A percentile compares a stretch with the other conserved stretches of the same genome.
phyloP scores from a whole-genome alignment of 345 rosid genomes.

The Eutrema japonicum region DNA sequence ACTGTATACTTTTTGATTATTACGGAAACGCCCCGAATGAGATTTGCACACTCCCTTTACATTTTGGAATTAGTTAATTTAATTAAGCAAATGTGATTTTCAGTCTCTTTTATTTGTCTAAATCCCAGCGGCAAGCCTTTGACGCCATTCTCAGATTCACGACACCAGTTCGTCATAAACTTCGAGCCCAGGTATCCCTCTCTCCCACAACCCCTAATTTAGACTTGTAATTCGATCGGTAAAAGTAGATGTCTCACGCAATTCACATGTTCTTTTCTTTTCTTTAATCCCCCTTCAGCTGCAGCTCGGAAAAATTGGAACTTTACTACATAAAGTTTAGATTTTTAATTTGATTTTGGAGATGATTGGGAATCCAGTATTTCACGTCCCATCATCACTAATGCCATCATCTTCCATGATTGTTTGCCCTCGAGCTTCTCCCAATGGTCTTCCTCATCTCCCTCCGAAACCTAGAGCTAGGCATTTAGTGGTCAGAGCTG shows the following conservation, averaged over 20 bases:
- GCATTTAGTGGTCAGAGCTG: constrained; percentile 49
- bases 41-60: constrained; percentile 10
- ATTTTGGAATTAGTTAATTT: not conserved
- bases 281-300: not conserved
- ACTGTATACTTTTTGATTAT: constrained; percentile 25
- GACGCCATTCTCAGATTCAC: constrained; percentile 44
- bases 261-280: constrained; percentile 28
- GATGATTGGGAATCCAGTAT: constrained; percentile 58
- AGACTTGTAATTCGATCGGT: constrained; percentile 17
- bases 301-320: constrained; percentile 36
- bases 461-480: constrained; percentile 57
- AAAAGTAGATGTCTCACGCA: constrained; percentile 24
- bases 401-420: constrained; percentile 52
- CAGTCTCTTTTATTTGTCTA: constrained; percentile 29
- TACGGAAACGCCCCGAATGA: constrained; percentile 24
- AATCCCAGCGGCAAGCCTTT: constrained; percentile 20
- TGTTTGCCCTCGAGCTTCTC: constrained; percentile 44
- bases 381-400: constrained; percentile 54
- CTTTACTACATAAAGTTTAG: constrained; percentile 25
- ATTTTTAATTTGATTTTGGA: constrained; percentile 16
- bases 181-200: constrained; percentile 38
- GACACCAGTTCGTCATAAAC: constrained; percentile 27
- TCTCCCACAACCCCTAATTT: constrained; percentile 6
- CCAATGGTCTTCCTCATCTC: constrained; percentile 54
- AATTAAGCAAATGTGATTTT: constrained; percentile 35